Base-by-base conservation (phyloP, 2,329 filamentous ascomycete species). In the Beauveria rudraprayagi region DNA sequence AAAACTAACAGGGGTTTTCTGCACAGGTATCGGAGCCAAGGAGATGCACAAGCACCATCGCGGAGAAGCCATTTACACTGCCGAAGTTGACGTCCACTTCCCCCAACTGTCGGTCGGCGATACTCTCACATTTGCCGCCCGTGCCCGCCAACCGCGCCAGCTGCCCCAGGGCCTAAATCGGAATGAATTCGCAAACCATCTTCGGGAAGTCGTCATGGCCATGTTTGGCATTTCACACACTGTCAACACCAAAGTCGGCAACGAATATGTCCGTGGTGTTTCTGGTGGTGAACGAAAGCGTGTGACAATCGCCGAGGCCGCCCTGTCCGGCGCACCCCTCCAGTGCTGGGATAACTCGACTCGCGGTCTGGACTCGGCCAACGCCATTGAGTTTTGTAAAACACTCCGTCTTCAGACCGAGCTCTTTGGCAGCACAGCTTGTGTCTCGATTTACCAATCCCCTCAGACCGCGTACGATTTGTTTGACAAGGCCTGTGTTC, bases 41-140 rank as follows among this genome's bases (percentile, higher is more conserved):
- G 81, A 89, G 69, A 92, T 93, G 88, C 83, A 88, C 71, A 83
- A 82, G 4, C 78, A 82, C 55, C 91, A 91, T 74, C 84, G 88
- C 22, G 90, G 90, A 60, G 90, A 93, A 73, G 88, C 87, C 61
- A 92, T 93, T 70, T 93, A 92, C 75, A 91, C 88, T 0, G 88
- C 89, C 61, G 90, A 92, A 73, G 87, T 89, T 37, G 90, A 93
- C 70, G 86, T 88, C 3, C 88, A 91, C 72, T 91, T 91, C 67
- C 87, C 88, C 5, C 82, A 85, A 72, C 75, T 92, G 66, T 86
- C 83, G 3, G 89, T 92, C 16, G 88, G 88, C 56, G 86, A 92
- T 66, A 92, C 90, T 0, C 77, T 92, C 17, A 84, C 83, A 57
- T 92, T 92, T 64, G 89, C 89, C 22, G 88, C 89, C 9, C 78